Evolutionary conservation across 2,329 filamentous ascomycete genomes (phyloP), one percentile per base, ranked within the genome.

Genomic region (Celoporthe dispersa): DNA sequence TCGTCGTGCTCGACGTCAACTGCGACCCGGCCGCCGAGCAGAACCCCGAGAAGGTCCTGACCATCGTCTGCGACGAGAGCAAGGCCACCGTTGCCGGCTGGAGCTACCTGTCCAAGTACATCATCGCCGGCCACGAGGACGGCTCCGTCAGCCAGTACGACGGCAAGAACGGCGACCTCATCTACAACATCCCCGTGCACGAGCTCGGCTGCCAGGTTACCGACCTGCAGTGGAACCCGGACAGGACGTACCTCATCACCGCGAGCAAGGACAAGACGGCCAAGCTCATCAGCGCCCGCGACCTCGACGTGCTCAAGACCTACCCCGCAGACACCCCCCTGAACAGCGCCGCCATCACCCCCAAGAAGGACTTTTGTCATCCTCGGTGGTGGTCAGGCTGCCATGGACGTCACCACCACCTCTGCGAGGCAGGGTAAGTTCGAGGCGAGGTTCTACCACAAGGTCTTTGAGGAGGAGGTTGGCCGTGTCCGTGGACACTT

Each of bases 371-470:
- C 80, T 99, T 99, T 93, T 79, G 95, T 99, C 75, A 97, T 99
- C 79, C 91, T 99, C 60, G 96, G 96, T 77, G 96, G 96, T 89
- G 96, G 96, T 77, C 96, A 99, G 85, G 96, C 94, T 74, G 96
- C 96, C 79, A 98, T 98, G 94, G 95, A 98, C 80, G 96, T 99
- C 83, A 99, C 96, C 70, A 97, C 93, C 68, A 98, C 96, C 66
- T 92, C 92, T 44, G 91, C 94, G 64, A 90, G 96, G 75, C 96
- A 99, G 87, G 96, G 96, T 84, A 98, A 98, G 85, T 99, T 99
- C 86, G 96, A 99, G 84, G 96, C 96, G 60, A 91, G 96, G 75
- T 99, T 99, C 88, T 99, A 98, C 88, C 96, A 99, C 91, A 98
- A 97, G 88, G 92, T 99, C 81, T 98, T 99, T 81, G 94, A 97